Evolutionary conservation across 805 yeast species (phyloP).

Genomic region (Babjeviella inositovora): DNA sequence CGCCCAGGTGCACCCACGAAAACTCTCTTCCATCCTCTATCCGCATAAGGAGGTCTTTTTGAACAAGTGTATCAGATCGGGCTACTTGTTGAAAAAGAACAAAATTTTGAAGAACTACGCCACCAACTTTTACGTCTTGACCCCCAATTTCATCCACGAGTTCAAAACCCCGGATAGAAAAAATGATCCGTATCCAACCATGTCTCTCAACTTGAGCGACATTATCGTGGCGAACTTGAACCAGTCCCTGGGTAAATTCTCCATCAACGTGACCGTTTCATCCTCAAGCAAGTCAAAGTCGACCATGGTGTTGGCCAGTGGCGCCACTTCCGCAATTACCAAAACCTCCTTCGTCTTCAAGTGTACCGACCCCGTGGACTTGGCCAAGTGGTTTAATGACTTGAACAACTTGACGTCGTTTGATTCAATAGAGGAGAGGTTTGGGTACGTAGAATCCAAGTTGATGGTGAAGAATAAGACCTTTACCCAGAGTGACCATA

Average conservation of each 20-base stretch:
- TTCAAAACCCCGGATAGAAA: conserved; percentile 40
- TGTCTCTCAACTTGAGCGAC: conserved; percentile 20
- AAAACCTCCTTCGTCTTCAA: conserved; percentile 17
- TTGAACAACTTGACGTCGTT: conserved; percentile 32
- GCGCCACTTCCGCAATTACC: conserved; percentile 4
- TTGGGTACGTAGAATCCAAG: too few relatives aligned
- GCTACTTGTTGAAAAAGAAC: conserved; percentile 42
- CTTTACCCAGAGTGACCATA: too few relatives aligned
- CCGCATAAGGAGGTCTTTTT: conserved; percentile 35
- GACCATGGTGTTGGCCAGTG: conserved; percentile 6
- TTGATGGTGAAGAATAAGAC: too few relatives aligned
- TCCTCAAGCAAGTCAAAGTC: conserved; percentile 15
- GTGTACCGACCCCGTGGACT: conserved; percentile 24
- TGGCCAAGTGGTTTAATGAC: conserved; percentile 37
- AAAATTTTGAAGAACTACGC: conserved; percentile 45
- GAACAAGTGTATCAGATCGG: conserved; percentile 40
- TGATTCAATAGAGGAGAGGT: conserved; percentile 22
- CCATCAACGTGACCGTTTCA: conserved; percentile 18
- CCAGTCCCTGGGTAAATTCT: not conserved
- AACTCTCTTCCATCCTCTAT: conserved; percentile 31
- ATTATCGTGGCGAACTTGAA: conserved; percentile 9
- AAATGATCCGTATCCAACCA: conserved; percentile 28
- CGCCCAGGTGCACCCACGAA: conserved; percentile 21
- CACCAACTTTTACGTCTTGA: conserved; percentile 48
- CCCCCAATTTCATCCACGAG: conserved; percentile 54